phyloP scores from a whole-genome alignment of 371 early-diverging fungal species.

The Spraguea lophii region DNA sequence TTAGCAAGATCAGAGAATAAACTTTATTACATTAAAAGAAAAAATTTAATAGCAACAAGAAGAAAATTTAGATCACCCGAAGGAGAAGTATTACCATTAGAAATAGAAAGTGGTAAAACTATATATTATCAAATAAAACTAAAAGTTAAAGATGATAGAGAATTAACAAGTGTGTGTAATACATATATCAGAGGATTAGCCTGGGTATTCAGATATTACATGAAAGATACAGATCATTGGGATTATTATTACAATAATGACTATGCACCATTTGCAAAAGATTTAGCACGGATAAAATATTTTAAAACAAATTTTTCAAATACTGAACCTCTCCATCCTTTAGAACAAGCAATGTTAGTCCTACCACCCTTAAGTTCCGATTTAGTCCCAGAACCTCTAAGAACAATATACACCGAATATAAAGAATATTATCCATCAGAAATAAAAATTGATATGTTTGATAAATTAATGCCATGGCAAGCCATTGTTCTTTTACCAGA shows the following conservation, averaged over 20 bases:
- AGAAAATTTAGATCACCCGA: conserved; percentile 4
- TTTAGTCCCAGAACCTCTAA: conserved; percentile 49
- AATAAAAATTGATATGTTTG: conserved; percentile 78
- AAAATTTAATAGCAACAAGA: conserved; percentile 5
- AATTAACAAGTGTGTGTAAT: conserved; percentile 48
- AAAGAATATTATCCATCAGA: conserved; percentile 67
- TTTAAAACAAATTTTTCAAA: conserved; percentile 50
- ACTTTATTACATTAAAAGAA: conserved; percentile 26
- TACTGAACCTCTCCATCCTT: conserved; percentile 66
- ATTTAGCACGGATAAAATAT: conserved; percentile 55
- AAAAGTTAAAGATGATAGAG: conserved; percentile 19
- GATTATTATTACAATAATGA: conserved; percentile 90
- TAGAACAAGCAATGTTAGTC: conserved; percentile 92
- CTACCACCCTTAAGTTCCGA: conserved; percentile 57
- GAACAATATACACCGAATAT: conserved; percentile 66
- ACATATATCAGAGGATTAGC: conserved; percentile 81
- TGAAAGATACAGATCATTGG: conserved; percentile 80
- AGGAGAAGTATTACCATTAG: conserved; percentile 20
- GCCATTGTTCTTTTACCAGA: conserved; percentile 47
- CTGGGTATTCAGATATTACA: conserved; percentile 92
- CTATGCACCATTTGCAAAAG: conserved; percentile 80
- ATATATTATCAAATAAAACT: conserved; percentile 40
- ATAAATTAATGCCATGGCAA: conserved; percentile 89
- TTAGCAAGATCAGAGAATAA: conserved; percentile 28
- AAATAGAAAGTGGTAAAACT: conserved; percentile 19